Evolutionary conservation across 2,329 filamentous ascomycete genomes (phyloP), one percentile per base, ranked within the genome.

Genomic region (Penicillium sp.): DNA sequence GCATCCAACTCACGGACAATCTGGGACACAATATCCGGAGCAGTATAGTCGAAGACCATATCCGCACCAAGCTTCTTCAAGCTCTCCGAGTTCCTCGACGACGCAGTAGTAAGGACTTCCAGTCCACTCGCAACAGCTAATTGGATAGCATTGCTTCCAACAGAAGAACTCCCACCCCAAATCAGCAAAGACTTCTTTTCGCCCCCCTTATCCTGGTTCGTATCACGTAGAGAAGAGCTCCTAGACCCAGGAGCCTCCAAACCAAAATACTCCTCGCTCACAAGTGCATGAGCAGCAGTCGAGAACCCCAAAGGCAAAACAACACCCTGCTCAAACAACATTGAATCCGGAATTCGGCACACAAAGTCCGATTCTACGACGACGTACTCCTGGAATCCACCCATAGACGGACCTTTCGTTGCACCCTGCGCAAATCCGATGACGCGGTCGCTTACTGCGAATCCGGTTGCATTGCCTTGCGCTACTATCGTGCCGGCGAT

Each of bases 131-230:
- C 74, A 0, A 65, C 70, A 0, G 77, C 78, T 4, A 80, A 64
- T 55, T 82, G 79, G 44, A 81, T 76, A 0, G 76, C 78, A 3
- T 67, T 71, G 31, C 73, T 73, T 0, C 82, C 81, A 2, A 82
- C 79, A 21, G 72, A 74, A 0, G 78, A 77, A 3, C 79, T 76
- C 0, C 82, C 83, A n/a, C 82, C 82, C 79, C 81, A 85, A 14
- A 57, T 37, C 7, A 57, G 14, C 9, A 57, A 23, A 23, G 14
- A 44, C 5, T 50, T 51, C 33, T 43, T 33, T 8, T 23, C 39
- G 4, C 33, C 33, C 16, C 31, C 48, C 14, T 7, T 3, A n/a
- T n/a, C 45, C 21, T 25, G 14, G 4, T 16, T 8, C 14, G 4
- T 14, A 14, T 16, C 10, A 3, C 14, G 4, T 27, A 7, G 14